Percentiles rank a stretch among this genome's conserved stretches.
Evolutionary conservation across 2,329 filamentous ascomycete species (phyloP).

Genomic region (Neopestalotiopsis clavispora): DNA sequence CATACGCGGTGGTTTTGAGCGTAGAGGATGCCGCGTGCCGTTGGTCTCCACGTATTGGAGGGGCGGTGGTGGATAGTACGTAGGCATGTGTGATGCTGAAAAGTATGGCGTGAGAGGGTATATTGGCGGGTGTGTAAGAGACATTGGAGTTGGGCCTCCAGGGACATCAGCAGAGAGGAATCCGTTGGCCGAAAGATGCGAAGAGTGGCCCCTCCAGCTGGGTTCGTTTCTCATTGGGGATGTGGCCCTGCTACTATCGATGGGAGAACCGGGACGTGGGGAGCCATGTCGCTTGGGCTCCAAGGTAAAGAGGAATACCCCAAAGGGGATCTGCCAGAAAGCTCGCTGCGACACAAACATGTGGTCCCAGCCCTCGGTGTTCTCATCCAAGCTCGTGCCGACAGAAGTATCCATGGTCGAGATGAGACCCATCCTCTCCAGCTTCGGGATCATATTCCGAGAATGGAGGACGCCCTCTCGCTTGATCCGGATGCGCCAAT

Average conservation of each 20-base stretch:
- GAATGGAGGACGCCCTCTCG: conserved; percentile 87
- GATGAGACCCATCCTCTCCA: conserved; percentile 91
- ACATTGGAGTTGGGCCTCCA: conserved; percentile 42
- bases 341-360: conserved; percentile 83
- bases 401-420: conserved; percentile 77
- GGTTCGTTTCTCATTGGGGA: conserved; percentile 51
- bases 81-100: conserved; percentile 84
- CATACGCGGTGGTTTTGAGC: conserved; percentile 87
- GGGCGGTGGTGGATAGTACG: conserved; percentile 86
- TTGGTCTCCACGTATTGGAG: conserved; percentile 81
- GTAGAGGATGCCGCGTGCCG: conserved; percentile 80
- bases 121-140: conserved; percentile 37
- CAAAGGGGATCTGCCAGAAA: conserved; percentile 92
- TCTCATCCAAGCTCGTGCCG: conserved; percentile 66
- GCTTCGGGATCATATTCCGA: conserved; percentile 82
- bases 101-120: conserved; percentile 72
- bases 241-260: conserved; percentile 52
- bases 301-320: conserved; percentile 86
- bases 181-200: conserved; percentile 32
- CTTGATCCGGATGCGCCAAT: conserved; percentile 86
- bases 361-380: conserved; percentile 69
- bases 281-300: conserved; percentile 57
- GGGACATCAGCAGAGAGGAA: conserved; percentile 40
- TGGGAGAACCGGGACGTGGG: conserved; percentile 53
- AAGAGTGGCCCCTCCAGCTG: conserved; percentile 29